These are phyloP conservation scores for Suhomyces tanzawaensis DNA, from an alignment of 805 yeast species.

Conservation along the genomic window DNA sequence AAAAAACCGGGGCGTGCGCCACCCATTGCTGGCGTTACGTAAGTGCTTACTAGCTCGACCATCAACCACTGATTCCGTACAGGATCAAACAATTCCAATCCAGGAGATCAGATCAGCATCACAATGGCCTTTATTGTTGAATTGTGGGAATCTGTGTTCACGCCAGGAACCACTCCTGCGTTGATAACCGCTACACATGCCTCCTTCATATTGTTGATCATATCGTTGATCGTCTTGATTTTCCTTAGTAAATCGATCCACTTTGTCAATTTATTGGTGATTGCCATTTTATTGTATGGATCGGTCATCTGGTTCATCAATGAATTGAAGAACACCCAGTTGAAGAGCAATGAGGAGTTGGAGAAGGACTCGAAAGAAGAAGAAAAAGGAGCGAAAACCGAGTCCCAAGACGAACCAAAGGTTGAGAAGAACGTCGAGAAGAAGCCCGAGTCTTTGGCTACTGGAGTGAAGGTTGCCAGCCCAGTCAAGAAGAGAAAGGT, in stretches of 20 bases:
- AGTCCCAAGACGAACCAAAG: not conserved
- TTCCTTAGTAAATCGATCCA: conserved; percentile 67
- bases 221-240: conserved; percentile 57
- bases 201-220: conserved; percentile 65
- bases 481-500: conserved; percentile 12
- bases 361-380: conserved; percentile 23
- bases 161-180: conserved; percentile 92
- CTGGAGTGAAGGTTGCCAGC: conserved; percentile 5
- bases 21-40: no score
- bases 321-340: conserved; percentile 55
- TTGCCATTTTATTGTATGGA: conserved; percentile 69
- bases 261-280: conserved; percentile 50
- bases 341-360: conserved; percentile 43
- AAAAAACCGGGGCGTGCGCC: no score
- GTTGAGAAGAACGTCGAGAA: not conserved
- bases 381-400: conserved; percentile 7
- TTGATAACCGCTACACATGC: conserved; percentile 84
- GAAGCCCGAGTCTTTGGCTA: not conserved
- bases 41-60: no score
- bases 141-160: conserved; percentile 86
- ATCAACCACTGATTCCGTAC: no score
- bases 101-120: not conserved
- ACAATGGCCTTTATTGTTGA: conserved; percentile 52
- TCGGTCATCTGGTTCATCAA: conserved; percentile 84
- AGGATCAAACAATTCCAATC: no score